Evolutionary conservation across 805 yeast species (phyloP), one percentile per base, ranked within the genome.

Genomic region (Diddensiella caesifluorescens): DNA sequence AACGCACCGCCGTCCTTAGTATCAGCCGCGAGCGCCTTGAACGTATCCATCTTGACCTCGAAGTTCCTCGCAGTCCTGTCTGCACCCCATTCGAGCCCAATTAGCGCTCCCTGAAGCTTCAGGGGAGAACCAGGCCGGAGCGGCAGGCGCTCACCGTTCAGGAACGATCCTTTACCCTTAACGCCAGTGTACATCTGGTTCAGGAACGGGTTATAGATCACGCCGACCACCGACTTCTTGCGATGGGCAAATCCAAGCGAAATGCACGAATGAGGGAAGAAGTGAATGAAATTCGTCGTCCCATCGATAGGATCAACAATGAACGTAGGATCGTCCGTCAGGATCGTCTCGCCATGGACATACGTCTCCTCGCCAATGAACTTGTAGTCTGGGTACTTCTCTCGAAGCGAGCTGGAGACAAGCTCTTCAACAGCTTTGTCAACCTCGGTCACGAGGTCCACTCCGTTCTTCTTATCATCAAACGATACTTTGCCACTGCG

Each of bases 231-330:
- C 1, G 83, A 73, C 41, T 57, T 57, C 30, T 67, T 65, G 45
- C 65, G 54, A 13, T 73, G 57, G 1, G 80, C 68, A 41, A 79
- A 67, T 0, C 83, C 83, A 28, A 79, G 53, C 0, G 83, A 79
- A 37, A 76, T 75, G 58, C 83, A 78, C 33, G 78, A 70, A 54
- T 67, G 73, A 1, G 83, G 84, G 61, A 74, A 79, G 35, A 67
- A 69, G 55, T 79, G 84, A 39, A 78, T 70, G 57, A 79, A 79
- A 57, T 79, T 74, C 4, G 82, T 77, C 1, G 84, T 79, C 9
- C 83, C 83, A 50, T 77, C 82, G 54, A 76, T 73, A 31, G 81
- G 81, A 53, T 78, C 83, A 15, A 79, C 79, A 41, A 79, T 70
- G 53, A 79, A 79, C 1, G 83, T 77, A 16, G 83, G 83, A 3